phyloP scores from a whole-genome alignment of 176 grass and related monocot species.

The Olyra latifolia region DNA sequence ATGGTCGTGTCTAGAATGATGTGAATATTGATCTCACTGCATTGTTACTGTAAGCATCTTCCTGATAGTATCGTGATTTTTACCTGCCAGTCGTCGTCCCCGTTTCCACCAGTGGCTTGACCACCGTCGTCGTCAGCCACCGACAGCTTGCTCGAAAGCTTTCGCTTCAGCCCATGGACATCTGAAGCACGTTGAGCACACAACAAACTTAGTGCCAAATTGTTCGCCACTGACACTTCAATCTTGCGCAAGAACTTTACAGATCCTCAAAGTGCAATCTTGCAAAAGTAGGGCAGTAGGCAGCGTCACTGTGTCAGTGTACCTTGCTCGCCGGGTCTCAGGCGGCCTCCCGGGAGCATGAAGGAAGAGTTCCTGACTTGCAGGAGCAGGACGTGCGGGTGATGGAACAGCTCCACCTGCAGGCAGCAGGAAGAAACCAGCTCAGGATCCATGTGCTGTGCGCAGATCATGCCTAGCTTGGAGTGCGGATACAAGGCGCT shows the following conservation, averaged over 20 bases:
- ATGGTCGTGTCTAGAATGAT: neutral
- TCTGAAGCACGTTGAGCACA: slow-evolving; percentile 33
- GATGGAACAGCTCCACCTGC: slow-evolving; percentile 59
- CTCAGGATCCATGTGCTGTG: neutral
- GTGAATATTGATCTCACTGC: neutral
- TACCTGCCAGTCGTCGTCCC: slow-evolving; percentile 57
- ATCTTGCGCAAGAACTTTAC: neutral
- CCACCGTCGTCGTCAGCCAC: neutral
- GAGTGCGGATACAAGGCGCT: too few relatives aligned
- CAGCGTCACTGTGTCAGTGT: too few relatives aligned
- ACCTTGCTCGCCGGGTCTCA: slow-evolving; percentile 61
- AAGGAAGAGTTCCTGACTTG: slow-evolving; percentile 72
- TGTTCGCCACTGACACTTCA: neutral
- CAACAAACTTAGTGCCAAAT: neutral
- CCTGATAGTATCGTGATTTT: neutral
- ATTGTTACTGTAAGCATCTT: neutral
- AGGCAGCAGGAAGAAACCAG: neutral
- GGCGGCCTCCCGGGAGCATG: slow-evolving; percentile 53
- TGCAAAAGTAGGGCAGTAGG: neutral
- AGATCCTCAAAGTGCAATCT: neutral
- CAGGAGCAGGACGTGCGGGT: slow-evolving; percentile 61
- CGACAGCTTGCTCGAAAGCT: slow-evolving; percentile 57
- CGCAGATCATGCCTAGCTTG: neutral
- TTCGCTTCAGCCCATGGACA: slow-evolving; percentile 58
- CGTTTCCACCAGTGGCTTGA: neutral